A percentile compares a stretch with the other conserved stretches of the same genome.
These are phyloP conservation scores for Malania oleifera DNA, from an alignment of 164 flowering plant genomes.

Conservation along the genomic window DNA sequence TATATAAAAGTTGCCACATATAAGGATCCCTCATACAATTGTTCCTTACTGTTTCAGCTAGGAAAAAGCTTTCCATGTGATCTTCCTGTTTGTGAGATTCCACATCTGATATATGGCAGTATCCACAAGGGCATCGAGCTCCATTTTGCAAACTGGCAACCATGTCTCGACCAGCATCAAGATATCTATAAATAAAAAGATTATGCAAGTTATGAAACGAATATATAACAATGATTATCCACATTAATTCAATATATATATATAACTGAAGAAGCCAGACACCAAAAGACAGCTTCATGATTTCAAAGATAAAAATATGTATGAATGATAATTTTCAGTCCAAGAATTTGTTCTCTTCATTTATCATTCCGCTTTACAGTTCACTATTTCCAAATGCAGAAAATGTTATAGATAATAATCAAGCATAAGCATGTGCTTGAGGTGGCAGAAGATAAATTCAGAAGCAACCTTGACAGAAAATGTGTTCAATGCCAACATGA, in stretches of 20 bases:
- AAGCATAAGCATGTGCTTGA: no score
- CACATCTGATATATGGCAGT: slow-evolving; percentile 94
- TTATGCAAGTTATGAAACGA: background rate
- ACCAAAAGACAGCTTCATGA: background rate
- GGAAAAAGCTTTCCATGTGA: slow-evolving; percentile 99
- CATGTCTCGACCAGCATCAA: slow-evolving; percentile 94
- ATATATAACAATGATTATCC: no score
- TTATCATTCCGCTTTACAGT: background rate
- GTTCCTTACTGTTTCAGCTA: slow-evolving; percentile 88
- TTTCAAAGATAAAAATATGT: background rate
- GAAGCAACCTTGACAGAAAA: no score
- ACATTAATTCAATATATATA: no score
- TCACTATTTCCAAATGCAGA: no score
- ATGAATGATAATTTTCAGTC: background rate
- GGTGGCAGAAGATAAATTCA: no score
- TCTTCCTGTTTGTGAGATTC: slow-evolving; percentile 91
- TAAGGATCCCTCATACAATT: background rate
- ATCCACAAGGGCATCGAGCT: slow-evolving; percentile 97
- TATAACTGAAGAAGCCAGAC: background rate
- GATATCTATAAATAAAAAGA: slow-evolving; percentile 49
- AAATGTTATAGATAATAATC: no score
- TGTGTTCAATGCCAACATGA: no score
- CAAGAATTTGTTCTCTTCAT: background rate
- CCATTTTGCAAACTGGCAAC: slow-evolving; percentile 92
- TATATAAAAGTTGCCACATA: background rate